Evolutionary conservation across 2,329 filamentous ascomycete species (phyloP), one percentile per base, ranked within the genome.

Genomic region (Botrytis elliptica): DNA sequence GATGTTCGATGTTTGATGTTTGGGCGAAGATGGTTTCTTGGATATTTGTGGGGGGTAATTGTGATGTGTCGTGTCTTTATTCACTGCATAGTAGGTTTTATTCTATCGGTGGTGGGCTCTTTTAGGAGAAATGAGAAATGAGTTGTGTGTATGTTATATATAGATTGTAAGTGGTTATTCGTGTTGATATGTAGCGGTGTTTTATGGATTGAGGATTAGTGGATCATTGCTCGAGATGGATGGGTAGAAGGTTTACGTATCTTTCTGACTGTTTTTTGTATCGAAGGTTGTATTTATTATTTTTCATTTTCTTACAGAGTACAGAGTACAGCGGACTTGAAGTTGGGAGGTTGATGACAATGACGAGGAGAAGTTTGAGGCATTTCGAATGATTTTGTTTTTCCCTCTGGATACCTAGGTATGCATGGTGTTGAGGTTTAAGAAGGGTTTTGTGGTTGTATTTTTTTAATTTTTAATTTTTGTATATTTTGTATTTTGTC

Each of bases 211-310:
- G 33, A 16, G 16, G 7, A 46, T 46, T 46, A 46, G 20, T 46
- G 44, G 5, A 46, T 14, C 16, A 4, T 14, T 16, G 18, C 22
- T 16, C 25, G 36, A 38, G 20, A 16, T 16, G 12, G 25, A 40
- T 62, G 1, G 6, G n/a, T 16, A 6, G 10, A 25, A 52, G 84
- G 82, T 0, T 82, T 85, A 46, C 82, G 82, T 85, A 40, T 82
- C 82, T 10, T 81, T 80, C 29, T 79, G 83, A 29, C 62, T 78
- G 42, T 75, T 75, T 33, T 84, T 85, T 74, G 25, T 46, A 3
- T 93, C 36, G 93, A 93, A 22, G 14, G 49, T 20, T 36, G 22
- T 66, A 33, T 33, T 3, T 49, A 14, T 36, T 49, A 5, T 49
- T 49, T 5, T 52, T n/a, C 4, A n/a, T 44, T 44, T 6, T 44